Conservation (phyloP, 805 yeast genomes). For the Saccharomycopsis guyanensis region DNA sequence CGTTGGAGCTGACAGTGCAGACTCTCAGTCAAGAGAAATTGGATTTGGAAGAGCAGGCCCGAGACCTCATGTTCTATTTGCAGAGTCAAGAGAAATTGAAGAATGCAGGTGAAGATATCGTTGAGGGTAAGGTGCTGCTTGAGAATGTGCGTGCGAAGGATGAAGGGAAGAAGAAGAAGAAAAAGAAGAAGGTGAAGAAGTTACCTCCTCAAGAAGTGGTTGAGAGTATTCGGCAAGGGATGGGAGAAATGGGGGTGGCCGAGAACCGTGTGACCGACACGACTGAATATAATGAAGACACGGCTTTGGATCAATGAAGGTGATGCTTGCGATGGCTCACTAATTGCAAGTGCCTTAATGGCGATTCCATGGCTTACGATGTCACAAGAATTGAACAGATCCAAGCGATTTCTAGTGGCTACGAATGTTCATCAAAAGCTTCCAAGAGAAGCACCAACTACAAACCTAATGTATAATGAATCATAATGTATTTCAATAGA, state of each 20-base stretch:
- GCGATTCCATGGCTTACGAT: no score
- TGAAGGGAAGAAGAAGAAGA: slow-evolving; percentile 9
- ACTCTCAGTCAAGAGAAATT: slow-evolving; percentile 19
- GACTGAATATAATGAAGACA: no score
- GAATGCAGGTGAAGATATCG: slow-evolving; percentile 63
- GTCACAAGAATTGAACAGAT: no score
- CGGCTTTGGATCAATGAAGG: no score
- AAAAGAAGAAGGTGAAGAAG: slow-evolving; percentile 13
- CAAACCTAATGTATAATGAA: no score
- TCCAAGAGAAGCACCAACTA: no score
- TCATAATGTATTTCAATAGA: no score
- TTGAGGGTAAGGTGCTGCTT: slow-evolving; percentile 59
- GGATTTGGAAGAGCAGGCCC: slow-evolving; percentile 55
- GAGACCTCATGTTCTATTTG: slow-evolving; percentile 73
- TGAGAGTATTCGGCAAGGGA: background rate
- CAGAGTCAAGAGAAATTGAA: slow-evolving; percentile 68
- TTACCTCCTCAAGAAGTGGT: slow-evolving; percentile 10
- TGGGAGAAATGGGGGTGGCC: background rate
- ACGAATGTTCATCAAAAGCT: no score
- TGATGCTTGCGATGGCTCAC: no score
- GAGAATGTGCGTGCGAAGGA: slow-evolving; percentile 5
- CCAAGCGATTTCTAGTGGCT: no score
- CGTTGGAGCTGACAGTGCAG: slow-evolving; percentile 25
- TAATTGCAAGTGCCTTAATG: no score
- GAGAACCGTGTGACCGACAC: no score